phyloP scores from a whole-genome alignment of 2,329 filamentous ascomycete genomes.

The Fusarium austroafricanum region DNA sequence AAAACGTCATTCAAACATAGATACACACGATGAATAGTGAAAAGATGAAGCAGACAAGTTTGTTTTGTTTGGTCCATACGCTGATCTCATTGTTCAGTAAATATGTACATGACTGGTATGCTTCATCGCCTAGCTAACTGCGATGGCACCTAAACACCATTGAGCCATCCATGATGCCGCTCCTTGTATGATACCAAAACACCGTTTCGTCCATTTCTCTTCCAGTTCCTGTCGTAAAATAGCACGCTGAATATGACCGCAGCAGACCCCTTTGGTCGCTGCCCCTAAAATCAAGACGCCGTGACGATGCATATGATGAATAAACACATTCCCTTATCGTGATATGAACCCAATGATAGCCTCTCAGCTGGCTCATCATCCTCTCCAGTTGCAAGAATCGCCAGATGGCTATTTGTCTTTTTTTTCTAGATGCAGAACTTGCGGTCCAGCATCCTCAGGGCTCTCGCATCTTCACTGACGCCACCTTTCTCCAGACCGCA shows the following conservation, averaged over 20 bases:
- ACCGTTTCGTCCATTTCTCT: constrained; percentile 33
- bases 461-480: constrained; percentile 72
- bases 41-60: background rate
- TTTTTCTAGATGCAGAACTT: constrained; percentile 58
- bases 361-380: background rate
- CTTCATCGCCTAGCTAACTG: background rate
- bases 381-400: background rate
- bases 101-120: constrained; percentile 34
- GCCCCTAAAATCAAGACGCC: constrained; percentile 41
- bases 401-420: background rate
- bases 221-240: constrained; percentile 35
- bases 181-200: constrained; percentile 24
- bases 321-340: constrained; percentile 24
- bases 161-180: constrained; percentile 10
- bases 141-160: constrained; percentile 31
- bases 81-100: constrained; percentile 29
- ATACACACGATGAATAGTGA: background rate
- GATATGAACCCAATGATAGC: background rate
- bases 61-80: constrained; percentile 19
- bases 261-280: constrained; percentile 38
- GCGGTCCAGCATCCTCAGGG: constrained; percentile 73
- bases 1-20: constrained; percentile 7
- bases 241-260: constrained; percentile 42
- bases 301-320: constrained; percentile 42
- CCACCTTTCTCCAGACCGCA: constrained; percentile 52